A percentile compares a stretch with the other conserved stretches of the same genome.
These are phyloP conservation scores for Blumeria hordei DNA, from an alignment of 2,329 filamentous ascomycete species.

Conservation along the genomic window DNA sequence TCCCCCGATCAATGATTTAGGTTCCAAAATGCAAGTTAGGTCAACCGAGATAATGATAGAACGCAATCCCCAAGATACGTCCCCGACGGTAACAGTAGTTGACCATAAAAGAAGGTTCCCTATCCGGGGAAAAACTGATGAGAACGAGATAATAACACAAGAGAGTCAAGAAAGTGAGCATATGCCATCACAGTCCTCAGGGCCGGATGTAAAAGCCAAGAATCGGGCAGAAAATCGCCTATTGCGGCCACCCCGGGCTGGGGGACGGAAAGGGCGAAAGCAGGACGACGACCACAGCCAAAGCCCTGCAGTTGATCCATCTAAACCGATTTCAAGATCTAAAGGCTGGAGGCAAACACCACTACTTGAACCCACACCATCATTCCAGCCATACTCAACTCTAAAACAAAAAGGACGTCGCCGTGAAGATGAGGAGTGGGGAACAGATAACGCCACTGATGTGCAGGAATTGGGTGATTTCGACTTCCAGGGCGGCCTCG, in stretches of 20 bases:
- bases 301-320: slow-evolving; percentile 19
- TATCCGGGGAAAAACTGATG: slow-evolving; percentile 7
- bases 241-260: slow-evolving; percentile 18
- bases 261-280: slow-evolving; percentile 13
- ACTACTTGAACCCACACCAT: slow-evolving; percentile 34
- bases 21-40: slow-evolving; percentile 12
- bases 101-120: slow-evolving; percentile 5
- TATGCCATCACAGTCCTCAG: slow-evolving; percentile 4
- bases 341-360: slow-evolving; percentile 47
- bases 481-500: slow-evolving; percentile 71
- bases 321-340: slow-evolving; percentile 23
- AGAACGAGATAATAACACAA: slow-evolving; percentile 9
- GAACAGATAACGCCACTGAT: slow-evolving; percentile 86
- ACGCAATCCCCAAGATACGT: slow-evolving; percentile 10
- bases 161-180: slow-evolving; percentile 5
- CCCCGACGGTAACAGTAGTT: slow-evolving; percentile 17
- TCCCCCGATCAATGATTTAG: slow-evolving; percentile 4
- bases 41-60: slow-evolving; percentile 8
- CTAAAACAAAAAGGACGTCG: slow-evolving; percentile 23
- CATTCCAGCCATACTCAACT: slow-evolving; percentile 36
- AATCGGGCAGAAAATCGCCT: slow-evolving; percentile 10
- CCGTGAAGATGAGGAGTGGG: slow-evolving; percentile 57
- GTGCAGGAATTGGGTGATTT: slow-evolving; percentile 86
- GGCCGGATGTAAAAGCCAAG: slow-evolving; percentile 2
- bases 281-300: slow-evolving; percentile 16